Evolutionary conservation across 2,329 filamentous ascomycete genomes (phyloP), one percentile per base, ranked within the genome.

Genomic region (Stagonosporopsis rhizophila): DNA sequence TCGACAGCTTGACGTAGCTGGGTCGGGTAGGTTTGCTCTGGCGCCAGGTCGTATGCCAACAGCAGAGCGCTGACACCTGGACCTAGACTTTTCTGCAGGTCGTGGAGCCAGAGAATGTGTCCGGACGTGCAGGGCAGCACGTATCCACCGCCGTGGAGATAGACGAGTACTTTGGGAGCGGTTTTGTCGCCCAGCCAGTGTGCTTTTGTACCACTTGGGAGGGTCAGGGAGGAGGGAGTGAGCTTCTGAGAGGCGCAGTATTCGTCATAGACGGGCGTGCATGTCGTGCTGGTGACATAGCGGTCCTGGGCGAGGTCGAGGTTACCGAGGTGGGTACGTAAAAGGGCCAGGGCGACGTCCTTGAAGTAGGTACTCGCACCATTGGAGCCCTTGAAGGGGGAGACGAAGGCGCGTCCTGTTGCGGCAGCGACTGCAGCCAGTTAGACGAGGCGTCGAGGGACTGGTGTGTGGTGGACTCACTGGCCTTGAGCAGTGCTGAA

Each of bases 11-110:
- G 78, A 56, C 74, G 69, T 7, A 84, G 71, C 60, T 83, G 81
- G 6, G 75, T 72, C 1, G 82, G 82, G 63, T 83, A 84, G 37
- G 69, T 67, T 15, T 62, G 65, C 34, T 79, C 71, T 3, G 81
- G 80, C 0, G 84, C 79, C n/a, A 87, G 79, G 23, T 82, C 82
- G 71, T 89, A 89, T 35, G 81, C 80, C n/a, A 86, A 77, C 22
- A 84, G 71, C 44, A 87, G 79, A 44, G 82, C 71, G 17, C 82
- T 77, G 27, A 84, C 72, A 28, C 77, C 75, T 47, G 82, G 79
- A 38, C 78, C 79, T 19, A 82, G 69, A n/a, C 76, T 70, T 34
- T 77, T 70, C 46, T 79, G 71, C 28, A 84, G 70, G 15, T 79
- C 75, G 19, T 69, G 65, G 44, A 82, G 75, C 75, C 81, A 85